Evolutionary conservation across 2,329 filamentous ascomycete genomes (phyloP).

Genomic region (Zarea fungicola): DNA sequence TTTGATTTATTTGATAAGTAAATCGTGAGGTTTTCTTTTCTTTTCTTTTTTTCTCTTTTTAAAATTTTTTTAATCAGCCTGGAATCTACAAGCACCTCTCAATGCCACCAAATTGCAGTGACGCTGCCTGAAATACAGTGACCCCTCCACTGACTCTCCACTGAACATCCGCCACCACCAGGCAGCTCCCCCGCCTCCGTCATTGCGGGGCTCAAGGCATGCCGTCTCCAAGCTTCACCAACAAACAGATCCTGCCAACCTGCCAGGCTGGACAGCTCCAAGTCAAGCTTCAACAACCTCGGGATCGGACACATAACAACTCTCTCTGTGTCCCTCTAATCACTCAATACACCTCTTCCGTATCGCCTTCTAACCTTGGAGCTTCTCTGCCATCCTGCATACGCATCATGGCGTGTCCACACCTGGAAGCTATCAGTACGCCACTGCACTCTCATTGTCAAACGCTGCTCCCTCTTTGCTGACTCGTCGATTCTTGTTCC

Average conservation of each 20-base stretch:
- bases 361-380: background rate
- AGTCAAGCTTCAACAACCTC: background rate
- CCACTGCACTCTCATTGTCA: conserved; percentile 11
- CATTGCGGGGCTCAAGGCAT: conserved; percentile 10
- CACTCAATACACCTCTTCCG: too few species aligned
- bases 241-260: background rate
- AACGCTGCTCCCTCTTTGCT: conserved; percentile 14
- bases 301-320: background rate
- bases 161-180: background rate
- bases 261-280: background rate
- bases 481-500: conserved; percentile 12
- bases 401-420: conserved; percentile 39
- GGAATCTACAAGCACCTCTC: too few species aligned
- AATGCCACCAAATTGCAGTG: too few species aligned
- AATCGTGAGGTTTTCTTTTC: too few species aligned
- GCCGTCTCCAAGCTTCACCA: background rate
- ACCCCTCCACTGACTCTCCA: too few species aligned
- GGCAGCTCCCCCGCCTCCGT: conserved; percentile 10
- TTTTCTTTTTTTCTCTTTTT: too few species aligned
- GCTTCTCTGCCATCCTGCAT: background rate
- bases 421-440: conserved; percentile 41
- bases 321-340: background rate
- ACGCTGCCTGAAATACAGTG: too few species aligned
- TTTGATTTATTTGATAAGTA: too few species aligned
- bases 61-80: too few species aligned